A percentile compares a stretch with the other conserved stretches of the same genome.
These are phyloP conservation scores for Hyaloscypha variabilis DNA, from an alignment of 495 filamentous ascomycete species.

Conservation along the genomic window DNA sequence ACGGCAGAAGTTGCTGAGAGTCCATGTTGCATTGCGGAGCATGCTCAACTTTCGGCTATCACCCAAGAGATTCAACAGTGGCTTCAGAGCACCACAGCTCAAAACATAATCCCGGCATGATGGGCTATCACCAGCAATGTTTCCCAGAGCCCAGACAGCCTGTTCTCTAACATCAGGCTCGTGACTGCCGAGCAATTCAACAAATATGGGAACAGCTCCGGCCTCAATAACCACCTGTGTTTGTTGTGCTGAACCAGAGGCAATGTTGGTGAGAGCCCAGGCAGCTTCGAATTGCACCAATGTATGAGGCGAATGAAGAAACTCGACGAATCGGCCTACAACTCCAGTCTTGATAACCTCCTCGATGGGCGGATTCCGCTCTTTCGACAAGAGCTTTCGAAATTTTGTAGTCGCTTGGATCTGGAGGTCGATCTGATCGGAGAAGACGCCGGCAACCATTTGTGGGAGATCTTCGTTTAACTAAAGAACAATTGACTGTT, in stretches of 20 bases:
- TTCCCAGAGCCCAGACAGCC: conserved; percentile 97
- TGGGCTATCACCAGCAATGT: conserved; percentile 99
- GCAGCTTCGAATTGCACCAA: conserved; percentile 99
- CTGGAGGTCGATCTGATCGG: conserved; percentile 95
- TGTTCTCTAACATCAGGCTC: conserved; percentile 99
- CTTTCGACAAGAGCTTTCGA: conserved; percentile 95
- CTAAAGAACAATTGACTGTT: conserved; percentile 47
- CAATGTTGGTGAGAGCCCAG: conserved; percentile 99
- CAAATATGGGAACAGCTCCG: conserved; percentile 97
- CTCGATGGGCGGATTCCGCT: conserved; percentile 98
- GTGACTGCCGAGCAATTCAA: conserved; percentile 90
- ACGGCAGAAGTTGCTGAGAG: conserved; percentile 99
- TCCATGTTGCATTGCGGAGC: conserved; percentile 99
- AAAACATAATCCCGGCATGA: conserved; percentile 96
- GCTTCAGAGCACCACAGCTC: conserved; percentile 84
- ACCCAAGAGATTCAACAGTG: conserved; percentile 83
- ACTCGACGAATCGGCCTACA: conserved; percentile 95
- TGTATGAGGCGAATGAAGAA: conserved; percentile 96
- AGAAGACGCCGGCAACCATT: conserved; percentile 98
- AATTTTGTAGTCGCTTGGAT: conserved; percentile 99
- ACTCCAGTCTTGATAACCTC: conserved; percentile 99
- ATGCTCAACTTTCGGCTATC: conserved; percentile 99
- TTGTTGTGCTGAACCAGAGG: conserved; percentile 93
- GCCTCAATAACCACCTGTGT: conserved; percentile 99
- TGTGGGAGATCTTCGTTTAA: conserved; percentile 96